Conservation (phyloP, 148 eudicot species). For the Amaranthus hypochondriacus region DNA sequence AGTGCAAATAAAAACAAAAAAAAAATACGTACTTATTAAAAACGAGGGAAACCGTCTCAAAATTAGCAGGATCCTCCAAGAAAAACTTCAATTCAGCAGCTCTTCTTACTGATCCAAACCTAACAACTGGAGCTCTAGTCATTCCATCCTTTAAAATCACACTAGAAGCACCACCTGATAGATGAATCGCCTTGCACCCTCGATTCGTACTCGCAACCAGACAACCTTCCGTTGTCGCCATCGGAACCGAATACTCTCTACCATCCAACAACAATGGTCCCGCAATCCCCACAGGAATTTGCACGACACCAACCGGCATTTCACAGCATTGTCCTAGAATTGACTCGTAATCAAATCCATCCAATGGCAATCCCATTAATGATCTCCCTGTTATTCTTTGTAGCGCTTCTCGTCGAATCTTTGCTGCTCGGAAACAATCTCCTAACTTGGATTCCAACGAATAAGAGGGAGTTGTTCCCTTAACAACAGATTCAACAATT, state of each 20-base stretch:
- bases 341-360: conserved; percentile 65
- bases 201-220: conserved; percentile 81
- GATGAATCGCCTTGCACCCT: conserved; percentile 75
- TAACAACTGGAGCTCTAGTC: conserved; percentile 87
- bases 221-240: conserved; percentile 91
- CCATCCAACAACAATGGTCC: conserved; percentile 79
- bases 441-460: conserved; percentile 53
- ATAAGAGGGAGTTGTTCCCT: conserved; percentile 54
- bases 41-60: conserved; percentile 47
- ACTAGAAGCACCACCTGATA: conserved; percentile 64
- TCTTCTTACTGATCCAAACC: conserved; percentile 63
- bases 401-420: conserved; percentile 61
- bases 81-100: conserved; percentile 63
- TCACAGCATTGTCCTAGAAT: conserved; percentile 85
- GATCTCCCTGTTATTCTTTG: conserved; percentile 58
- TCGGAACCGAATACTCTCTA: conserved; percentile 60
- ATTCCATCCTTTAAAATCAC: conserved; percentile 61
- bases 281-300: conserved; percentile 80
- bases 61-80: conserved; percentile 65
- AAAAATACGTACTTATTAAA: conserved; percentile 51
- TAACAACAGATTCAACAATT: conserved; percentile 44
- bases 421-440: conserved; percentile 57
- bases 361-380: conserved; percentile 51
- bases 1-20: not conserved
- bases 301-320: conserved; percentile 83